A percentile compares a stretch with the other conserved stretches of the same genome.
Evolutionary conservation across 306 rosid species (phyloP).

Genomic region (Corylus americana): DNA sequence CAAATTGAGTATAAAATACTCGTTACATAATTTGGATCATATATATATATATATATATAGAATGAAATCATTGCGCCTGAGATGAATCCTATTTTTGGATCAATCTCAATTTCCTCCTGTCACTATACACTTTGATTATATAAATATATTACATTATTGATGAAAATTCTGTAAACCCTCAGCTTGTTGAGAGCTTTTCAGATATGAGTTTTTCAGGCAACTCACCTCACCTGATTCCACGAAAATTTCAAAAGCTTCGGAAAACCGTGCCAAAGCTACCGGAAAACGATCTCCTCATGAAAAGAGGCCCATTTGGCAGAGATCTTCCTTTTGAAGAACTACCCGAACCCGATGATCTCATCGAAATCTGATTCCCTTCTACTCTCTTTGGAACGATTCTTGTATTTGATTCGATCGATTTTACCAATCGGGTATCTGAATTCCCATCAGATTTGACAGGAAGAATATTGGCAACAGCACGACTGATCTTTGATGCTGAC

Average conservation of each 20-base stretch:
- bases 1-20: too few species aligned
- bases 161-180: constrained; percentile 29
- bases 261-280: constrained; percentile 51
- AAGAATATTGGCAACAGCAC: constrained; percentile 20
- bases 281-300: constrained; percentile 74
- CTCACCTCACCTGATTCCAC: constrained; percentile 3
- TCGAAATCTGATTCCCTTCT: constrained; percentile 33
- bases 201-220: constrained; percentile 6
- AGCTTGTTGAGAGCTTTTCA: constrained; percentile 39
- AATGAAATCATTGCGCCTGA: not conserved
- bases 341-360: constrained; percentile 41
- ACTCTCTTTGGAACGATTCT: constrained; percentile 26
- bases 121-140: constrained; percentile 26
- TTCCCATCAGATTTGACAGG: constrained; percentile 22
- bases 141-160: constrained; percentile 4
- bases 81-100: constrained; percentile 8
- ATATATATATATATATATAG: not conserved
- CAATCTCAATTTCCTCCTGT: constrained; percentile 11
- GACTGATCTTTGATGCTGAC: constrained; percentile 44
- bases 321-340: constrained; percentile 47
- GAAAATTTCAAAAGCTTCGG: constrained; percentile 44
- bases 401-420: not conserved
- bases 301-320: constrained; percentile 34
- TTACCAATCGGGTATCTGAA: constrained; percentile 19
- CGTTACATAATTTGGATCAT: too few species aligned